Percentiles rank a stretch among this genome's conserved stretches.
These are phyloP conservation scores for Amylocarpus encephaloides DNA, from an alignment of 2,329 filamentous ascomycete species.

Conservation along the genomic window DNA sequence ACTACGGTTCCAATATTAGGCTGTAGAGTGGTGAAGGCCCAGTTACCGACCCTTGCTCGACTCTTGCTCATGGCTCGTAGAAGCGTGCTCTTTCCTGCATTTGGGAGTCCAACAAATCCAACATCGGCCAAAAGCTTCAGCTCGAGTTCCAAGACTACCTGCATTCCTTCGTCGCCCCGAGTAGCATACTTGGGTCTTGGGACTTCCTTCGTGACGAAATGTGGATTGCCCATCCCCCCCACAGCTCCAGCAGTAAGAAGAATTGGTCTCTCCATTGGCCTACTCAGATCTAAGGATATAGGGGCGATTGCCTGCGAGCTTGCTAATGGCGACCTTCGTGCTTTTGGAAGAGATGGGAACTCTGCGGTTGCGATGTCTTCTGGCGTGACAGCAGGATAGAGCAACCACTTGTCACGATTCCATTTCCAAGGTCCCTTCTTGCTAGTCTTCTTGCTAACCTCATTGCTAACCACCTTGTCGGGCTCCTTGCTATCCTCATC, in stretches of 20 bases:
- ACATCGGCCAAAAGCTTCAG: conserved; percentile 94
- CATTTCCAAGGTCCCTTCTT: conserved; percentile 34
- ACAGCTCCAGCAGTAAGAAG: conserved; percentile 81
- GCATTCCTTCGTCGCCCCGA: conserved; percentile 72
- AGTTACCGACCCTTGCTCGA: conserved; percentile 81
- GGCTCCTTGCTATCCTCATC: neutral
- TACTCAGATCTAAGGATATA: conserved; percentile 65
- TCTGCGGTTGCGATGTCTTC: conserved; percentile 59
- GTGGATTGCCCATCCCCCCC: conserved; percentile 87
- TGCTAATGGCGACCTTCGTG: conserved; percentile 49
- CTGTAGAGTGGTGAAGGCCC: conserved; percentile 94
- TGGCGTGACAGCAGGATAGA: conserved; percentile 73
- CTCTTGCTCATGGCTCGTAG: conserved; percentile 83
- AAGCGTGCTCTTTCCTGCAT: conserved; percentile 92
- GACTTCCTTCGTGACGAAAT: conserved; percentile 74
- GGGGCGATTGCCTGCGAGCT: conserved; percentile 60
- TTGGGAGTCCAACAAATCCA: conserved; percentile 88
- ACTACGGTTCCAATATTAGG: conserved; percentile 96
- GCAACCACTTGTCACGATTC: conserved; percentile 68
- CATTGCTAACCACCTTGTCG: neutral
- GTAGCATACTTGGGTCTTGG: conserved; percentile 82
- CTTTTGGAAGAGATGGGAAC: conserved; percentile 50
- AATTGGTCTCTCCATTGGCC: conserved; percentile 75
- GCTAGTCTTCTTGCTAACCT: conserved; percentile 19
- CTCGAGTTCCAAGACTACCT: conserved; percentile 77